Evolutionary conservation across 352 stramenopile species (phyloP).

Genomic region (Globisporangium polare): DNA sequence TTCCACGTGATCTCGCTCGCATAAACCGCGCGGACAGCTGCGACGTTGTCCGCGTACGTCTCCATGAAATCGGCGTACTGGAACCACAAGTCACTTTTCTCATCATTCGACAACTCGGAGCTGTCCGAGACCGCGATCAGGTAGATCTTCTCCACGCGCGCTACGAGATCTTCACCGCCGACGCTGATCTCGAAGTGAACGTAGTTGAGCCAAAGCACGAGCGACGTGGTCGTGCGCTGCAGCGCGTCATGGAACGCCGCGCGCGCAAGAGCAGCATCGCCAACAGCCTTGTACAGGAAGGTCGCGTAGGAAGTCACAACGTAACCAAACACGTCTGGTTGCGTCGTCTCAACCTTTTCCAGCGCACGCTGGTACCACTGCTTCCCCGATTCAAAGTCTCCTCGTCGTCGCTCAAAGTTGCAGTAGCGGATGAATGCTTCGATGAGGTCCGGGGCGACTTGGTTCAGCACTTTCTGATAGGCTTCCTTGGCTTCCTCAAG

Average conservation of each 20-base stretch:
- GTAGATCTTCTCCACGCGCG: conserved; percentile 40
- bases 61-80: conserved; percentile 77
- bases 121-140: conserved; percentile 45
- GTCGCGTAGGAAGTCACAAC: conserved; percentile 54
- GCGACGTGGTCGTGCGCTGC: conserved; percentile 35
- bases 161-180: conserved; percentile 27
- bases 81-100: conserved; percentile 82
- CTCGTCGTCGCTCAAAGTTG: conserved; percentile 68
- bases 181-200: conserved; percentile 65
- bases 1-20: conserved; percentile 61
- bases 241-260: conserved; percentile 40
- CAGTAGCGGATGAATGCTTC: conserved; percentile 63
- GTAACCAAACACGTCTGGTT: conserved; percentile 45
- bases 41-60: conserved; percentile 38
- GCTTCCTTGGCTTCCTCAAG: conserved; percentile 38
- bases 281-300: conserved; percentile 48
- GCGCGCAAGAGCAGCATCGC: conserved; percentile 35
- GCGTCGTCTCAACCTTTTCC: conserved; percentile 28
- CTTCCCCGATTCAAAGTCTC: conserved; percentile 45
- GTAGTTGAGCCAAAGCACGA: conserved; percentile 64
- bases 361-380: conserved; percentile 52
- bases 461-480: conserved; percentile 53
- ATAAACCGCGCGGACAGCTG: conserved; percentile 46
- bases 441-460: conserved; percentile 54
- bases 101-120: conserved; percentile 48